These are phyloP conservation scores for Fraxinus paxiana DNA, from an alignment of 305 asterid species.

Conservation along the genomic window DNA sequence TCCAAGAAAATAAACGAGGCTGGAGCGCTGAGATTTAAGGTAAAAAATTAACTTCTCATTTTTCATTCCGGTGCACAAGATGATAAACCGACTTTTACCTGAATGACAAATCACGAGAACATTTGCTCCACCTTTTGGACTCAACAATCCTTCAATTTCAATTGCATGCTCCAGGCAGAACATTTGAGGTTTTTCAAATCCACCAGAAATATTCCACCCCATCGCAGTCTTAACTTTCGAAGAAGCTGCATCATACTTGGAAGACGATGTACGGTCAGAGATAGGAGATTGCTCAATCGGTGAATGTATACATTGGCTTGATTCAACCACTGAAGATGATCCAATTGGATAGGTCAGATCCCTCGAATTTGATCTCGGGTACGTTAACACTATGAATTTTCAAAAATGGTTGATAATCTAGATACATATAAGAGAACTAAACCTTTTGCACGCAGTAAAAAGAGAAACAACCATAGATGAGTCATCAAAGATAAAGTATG, in stretches of 20 bases:
- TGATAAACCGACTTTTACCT: slow-evolving; percentile 41
- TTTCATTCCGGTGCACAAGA: slow-evolving; percentile 3
- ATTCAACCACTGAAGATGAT: slow-evolving; percentile 27
- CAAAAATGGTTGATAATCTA: neutral
- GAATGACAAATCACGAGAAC: slow-evolving; percentile 92
- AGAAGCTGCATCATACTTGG: slow-evolving; percentile 29
- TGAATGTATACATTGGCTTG: slow-evolving; percentile 30
- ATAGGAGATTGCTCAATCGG: slow-evolving; percentile 24
- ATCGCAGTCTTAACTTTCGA: slow-evolving; percentile 27
- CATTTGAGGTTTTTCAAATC: slow-evolving; percentile 51
- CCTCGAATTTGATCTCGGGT: slow-evolving; percentile 23
- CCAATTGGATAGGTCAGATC: slow-evolving; percentile 23
- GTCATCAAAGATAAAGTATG: neutral
- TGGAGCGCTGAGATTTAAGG: neutral
- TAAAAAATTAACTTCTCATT: neutral
- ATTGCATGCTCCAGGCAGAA: slow-evolving; percentile 94
- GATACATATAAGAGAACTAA: neutral
- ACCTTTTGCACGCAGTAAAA: neutral
- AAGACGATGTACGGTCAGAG: slow-evolving; percentile 22
- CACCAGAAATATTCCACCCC: slow-evolving; percentile 48
- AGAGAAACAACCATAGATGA: neutral
- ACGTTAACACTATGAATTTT: slow-evolving; percentile 8
- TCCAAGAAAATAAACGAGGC: neutral
- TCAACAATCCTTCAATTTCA: slow-evolving; percentile 68
- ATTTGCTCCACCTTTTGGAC: slow-evolving; percentile 69